These are phyloP conservation scores for Adiantum capillusveneris DNA, from an alignment of 75 land plant genomes.

Conservation along the genomic window DNA sequence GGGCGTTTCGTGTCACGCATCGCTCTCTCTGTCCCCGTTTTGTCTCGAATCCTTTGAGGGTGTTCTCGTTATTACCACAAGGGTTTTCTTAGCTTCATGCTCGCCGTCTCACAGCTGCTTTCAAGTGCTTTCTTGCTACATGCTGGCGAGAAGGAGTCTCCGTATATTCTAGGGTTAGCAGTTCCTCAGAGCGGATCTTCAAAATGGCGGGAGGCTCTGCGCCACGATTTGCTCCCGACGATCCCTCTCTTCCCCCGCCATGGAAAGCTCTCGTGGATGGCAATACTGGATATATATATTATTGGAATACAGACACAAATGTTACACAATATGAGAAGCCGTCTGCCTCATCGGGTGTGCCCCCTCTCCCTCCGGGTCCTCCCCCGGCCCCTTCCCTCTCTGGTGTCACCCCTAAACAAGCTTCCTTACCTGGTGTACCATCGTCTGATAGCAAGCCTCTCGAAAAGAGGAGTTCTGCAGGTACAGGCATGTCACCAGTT, in stretches of 20 bases:
- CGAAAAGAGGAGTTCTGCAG: neutral
- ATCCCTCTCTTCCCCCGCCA: conserved; percentile 73
- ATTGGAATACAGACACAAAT: conserved; percentile 87
- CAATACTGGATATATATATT: conserved; percentile 71
- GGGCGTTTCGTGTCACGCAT: too few species aligned
- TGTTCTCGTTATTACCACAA: too few species aligned
- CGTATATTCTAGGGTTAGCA: too few species aligned
- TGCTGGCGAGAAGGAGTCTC: too few species aligned
- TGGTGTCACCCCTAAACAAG: conserved; percentile 2
- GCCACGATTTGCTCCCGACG: conserved; percentile 73
- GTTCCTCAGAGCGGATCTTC: too few species aligned
- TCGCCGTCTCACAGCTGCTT: too few species aligned
- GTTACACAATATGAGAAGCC: conserved; percentile 78
- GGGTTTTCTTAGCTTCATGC: too few species aligned
- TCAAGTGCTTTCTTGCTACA: too few species aligned
- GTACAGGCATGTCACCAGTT: neutral
- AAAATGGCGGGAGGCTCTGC: too few species aligned
- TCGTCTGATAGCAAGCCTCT: neutral
- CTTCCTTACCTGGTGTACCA: conserved; percentile 13
- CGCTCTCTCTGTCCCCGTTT: too few species aligned
- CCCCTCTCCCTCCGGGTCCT: neutral
- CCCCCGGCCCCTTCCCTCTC: conserved; percentile 7
- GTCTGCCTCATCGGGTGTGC: neutral
- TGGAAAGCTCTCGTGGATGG: conserved; percentile 88
- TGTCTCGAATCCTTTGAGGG: too few species aligned